Base-by-base conservation (phyloP, 805 yeast genomes). In the Soucietia sequanensis region DNA sequence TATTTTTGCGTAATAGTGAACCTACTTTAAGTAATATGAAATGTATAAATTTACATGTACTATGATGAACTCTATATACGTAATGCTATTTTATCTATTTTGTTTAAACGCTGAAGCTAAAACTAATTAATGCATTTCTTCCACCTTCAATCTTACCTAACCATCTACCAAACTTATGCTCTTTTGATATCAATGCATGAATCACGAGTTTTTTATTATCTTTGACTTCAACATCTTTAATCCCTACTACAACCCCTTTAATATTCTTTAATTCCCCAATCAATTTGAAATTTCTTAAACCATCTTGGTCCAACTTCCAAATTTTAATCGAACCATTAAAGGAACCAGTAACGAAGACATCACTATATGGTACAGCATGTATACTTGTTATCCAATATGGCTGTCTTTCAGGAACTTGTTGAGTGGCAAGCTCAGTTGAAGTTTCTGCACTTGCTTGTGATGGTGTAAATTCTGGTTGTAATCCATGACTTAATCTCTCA, bases 91-190 rank as follows among this genome's bases (percentile, higher is more conserved):
- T n/a, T n/a, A n/a, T n/a, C 26, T 15, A 27, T 14, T n/a, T 21
- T n/a, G 17, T 17, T 38, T 48, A 52, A 35, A 55, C 49, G 48
- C 52, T 55, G 32, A 65, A 60, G 38, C 60, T 53, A 49, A 65
- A 59, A 43, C 58, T 48, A 23, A 61, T 52, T 44, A 87, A 68
- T 39, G 87, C 87, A 60, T 85, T 87, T 58, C 91, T 77, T 20
- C 84, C 82, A 6, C 85, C 85, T 17, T 70, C 68, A 23, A 74
- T 68, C 35, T 75, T 69, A 29, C 72, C 68, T 17, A 80, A 59
- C 96, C 96, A 90, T 56, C 97, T 80, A 24, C 96, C 97, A 38
- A 86, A 68, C 54, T 84, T 78, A 54, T 84, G 95, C 61, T 91
- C 96, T 59, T 90, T 87, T 26, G 91, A 76, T 4, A 85, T 68